Evolutionary conservation across 306 rosid species (phyloP), one percentile per base, ranked within the genome.

Genomic region (Malus asiatica): DNA sequence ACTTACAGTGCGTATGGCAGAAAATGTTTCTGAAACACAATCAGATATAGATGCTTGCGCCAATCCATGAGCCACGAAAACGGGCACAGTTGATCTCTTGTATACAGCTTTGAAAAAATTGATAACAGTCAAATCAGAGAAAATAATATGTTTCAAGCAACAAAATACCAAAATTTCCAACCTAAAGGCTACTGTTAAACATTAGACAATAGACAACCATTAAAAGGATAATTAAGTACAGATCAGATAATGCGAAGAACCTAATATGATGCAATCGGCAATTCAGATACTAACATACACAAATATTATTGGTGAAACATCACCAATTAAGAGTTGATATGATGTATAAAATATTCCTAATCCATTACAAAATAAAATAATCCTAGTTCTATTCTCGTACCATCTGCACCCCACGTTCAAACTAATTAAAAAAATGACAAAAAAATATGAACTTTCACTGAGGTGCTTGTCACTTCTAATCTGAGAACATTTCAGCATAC

Each of bases 1-100:
- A 88, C 99, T 89, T 85, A 95, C 99, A 59, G 99, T 95, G 70
- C 97, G 93, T 83, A 95, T 95, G 25, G 99, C 97, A 74, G 99
- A 89, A 85, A 95, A 89, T 48, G 99, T 95, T 86, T 95, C 99
- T 35, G 97, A 60, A 38, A 88, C 91, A 81, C 96, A 92, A 71
- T 95, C 99, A 77, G 99, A 84, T 71, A 95, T 90, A 69, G 90
- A 80, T 82, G 97, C 97, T 84, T 92, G 97, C 35, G 89, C 97
- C 88, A 86, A 66, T 27, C 99, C 99, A 86, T 95, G 93, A 13
- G 89, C 91, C 89, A 82, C 84, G 72, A 92, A 95, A 76, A 92
- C 90, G 1, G 97, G 92, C 48, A 95, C 79, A 64, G 97, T 95
- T 64, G 97, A 95, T 86, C 97, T 87, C 90, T 95, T 95, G 93